These are phyloP conservation scores for Maudiozyma humilis DNA, from an alignment of 1,139 yeast species.

Conservation along the genomic window DNA sequence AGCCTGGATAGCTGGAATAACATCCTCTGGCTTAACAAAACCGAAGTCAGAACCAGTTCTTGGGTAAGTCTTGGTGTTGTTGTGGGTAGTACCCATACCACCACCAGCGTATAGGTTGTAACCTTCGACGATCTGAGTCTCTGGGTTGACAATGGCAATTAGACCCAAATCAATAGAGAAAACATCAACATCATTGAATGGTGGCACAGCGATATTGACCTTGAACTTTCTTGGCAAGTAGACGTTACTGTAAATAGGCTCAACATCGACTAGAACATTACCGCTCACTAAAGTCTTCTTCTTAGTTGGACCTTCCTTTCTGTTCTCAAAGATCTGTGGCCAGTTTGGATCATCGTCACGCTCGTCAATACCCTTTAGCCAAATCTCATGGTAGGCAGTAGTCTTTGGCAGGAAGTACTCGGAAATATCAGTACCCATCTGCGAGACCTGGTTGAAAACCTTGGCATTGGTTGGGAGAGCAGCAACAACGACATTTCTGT, in stretches of 20 bases:
- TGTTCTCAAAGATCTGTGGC: conserved; percentile 59
- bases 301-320: conserved; percentile 73
- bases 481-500: conserved; percentile 88
- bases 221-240: conserved; percentile 95
- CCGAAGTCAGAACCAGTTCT: conserved; percentile 88
- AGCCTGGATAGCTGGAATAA: conserved; percentile 77
- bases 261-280: conserved; percentile 74
- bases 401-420: conserved; percentile 83
- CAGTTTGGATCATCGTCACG: conserved; percentile 59
- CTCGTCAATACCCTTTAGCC: conserved; percentile 85
- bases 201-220: conserved; percentile 91
- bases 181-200: conserved; percentile 93
- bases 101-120: conserved; percentile 92
- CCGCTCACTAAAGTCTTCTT: conserved; percentile 79
- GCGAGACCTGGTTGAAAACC: conserved; percentile 67
- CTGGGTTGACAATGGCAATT: conserved; percentile 73
- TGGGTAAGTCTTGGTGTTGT: conserved; percentile 94
- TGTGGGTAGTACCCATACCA: conserved; percentile 98
- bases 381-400: conserved; percentile 93
- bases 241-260: conserved; percentile 79
- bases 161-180: conserved; percentile 93
- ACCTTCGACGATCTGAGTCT: conserved; percentile 50
- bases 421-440: conserved; percentile 57
- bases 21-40: conserved; percentile 56
- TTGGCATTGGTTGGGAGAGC: conserved; percentile 81